Evolutionary conservation across 192 early-diverging fungal species (phyloP), one percentile per base, ranked within the genome.

Genomic region (Coemansia sp.): DNA sequence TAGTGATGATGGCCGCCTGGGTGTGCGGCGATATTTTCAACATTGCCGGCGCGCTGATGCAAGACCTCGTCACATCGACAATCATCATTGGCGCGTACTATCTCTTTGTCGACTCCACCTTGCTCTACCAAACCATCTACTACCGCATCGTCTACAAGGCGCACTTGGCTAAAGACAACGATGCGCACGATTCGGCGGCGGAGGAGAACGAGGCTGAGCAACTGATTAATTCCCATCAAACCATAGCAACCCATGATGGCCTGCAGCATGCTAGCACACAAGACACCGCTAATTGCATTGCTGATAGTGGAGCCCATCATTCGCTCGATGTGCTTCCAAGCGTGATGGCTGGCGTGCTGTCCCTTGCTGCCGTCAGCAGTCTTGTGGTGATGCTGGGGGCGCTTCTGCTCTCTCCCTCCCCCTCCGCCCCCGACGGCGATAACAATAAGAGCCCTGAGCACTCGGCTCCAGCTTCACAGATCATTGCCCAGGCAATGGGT

Each of bases 21-120:
- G 72, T 92, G 5, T 69, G 88, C 6, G 93, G 91, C 36, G 93
- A 95, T 64, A 68, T 92, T 11, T 88, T 92, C 76, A 91, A 89
- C 68, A 71, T 93, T 23, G 62, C 87, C 33, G 93, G 93, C 10
- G 86, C 88, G n/a, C 66, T 88, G 35, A 86, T 91, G 81, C 88
- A 93, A 55, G 81, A 85, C 57, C 79, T 95, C 18, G 72, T 93
- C 21, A 60, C 81, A n/a, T 92, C 91, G 1, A 89, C 91, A 68
- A 85, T 94, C 48, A 52, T 89, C 20, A 81, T 93, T 9, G 87
- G 86, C 62, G 68, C 89, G 30, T 93, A 90, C 81, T 93, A 91
- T 63, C 83, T 91, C 21, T 67, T 91, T 38, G 87, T 90, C 12
- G 92, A 93, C 75, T 78, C 88, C 23, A 73, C 84, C 0, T 67